Base-by-base conservation (phyloP, 208 protist species). In the Trypanosoma boissoni region DNA sequence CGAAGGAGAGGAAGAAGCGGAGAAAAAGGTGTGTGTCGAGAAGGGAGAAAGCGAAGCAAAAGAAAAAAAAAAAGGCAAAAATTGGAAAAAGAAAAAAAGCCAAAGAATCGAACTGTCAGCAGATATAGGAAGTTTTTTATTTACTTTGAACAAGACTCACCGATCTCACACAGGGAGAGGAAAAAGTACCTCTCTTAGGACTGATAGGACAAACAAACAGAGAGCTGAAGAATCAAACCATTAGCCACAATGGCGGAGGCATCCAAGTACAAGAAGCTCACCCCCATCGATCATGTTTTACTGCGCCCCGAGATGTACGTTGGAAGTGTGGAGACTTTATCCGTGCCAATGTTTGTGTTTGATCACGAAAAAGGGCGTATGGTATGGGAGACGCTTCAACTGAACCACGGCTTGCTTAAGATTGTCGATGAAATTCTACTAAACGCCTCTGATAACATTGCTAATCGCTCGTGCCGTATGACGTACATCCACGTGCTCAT, bases 341-440 rank as follows among this genome's bases (percentile, higher is more conserved):
- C 79, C 20, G 80, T 57, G 16, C 60, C 73, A n/a, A 88, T 92
- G 78, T 98, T 95, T 69, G 73, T 97, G 34, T 92, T 93, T 44
- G 88, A 98, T 64, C 74, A 74, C 7, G 71, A 63, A 2, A 89
- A 91, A 52, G 80, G 74, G n/a, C 72, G 74, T 52, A 92, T 97
- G 78, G 68, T 83, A 32, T 90, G 96, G 68, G 77, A 88, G 44
- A 90, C 95, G 58, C 64, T 97, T 63, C 85, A 76, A 23, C 98
- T 97, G 61, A 97, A 99, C 32, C 94, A 97, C 28, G 97, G 88
- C 16, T 60, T 99, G 6, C 83, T 96, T 16, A 99, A 99, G 78
- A 97, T 99, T 31, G 98, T 99, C 26, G 98, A 99, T 78, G 98
- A 99, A 76, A 98, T 99, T 49, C 63, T 99, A 8, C 89, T 99